Base-by-base conservation (phyloP, 139 green algal species). In the Tetradesmus obliquus region DNA sequence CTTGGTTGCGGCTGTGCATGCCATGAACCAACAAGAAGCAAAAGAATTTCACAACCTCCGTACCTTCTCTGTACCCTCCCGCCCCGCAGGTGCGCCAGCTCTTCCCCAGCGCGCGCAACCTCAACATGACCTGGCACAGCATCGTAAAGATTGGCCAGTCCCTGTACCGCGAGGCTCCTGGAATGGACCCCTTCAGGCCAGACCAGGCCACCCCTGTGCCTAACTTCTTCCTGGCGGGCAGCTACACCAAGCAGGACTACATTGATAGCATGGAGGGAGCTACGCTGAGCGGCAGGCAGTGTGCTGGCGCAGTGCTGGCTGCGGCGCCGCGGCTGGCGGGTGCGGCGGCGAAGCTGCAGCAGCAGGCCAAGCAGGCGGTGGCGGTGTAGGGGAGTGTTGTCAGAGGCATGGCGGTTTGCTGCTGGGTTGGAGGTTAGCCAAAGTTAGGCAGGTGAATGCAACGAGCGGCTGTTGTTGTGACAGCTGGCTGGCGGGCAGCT, bases 231-330 rank as follows among this genome's bases (percentile, higher is more conserved):
- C 92, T 99, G 87, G 96, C 98, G 0, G 98, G 98, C 53, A 96
- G 89, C 80, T 99, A 99, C 95, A 99, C 98, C 76, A 99, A 96
- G 93, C 94, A 96, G 95, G 98, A 99, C 95, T 99, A 99, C 96
- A 99, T 99, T 66, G 98, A 99, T 92, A 98, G 95, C 84, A 99
- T 99, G 98, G 98, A 99, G 96, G 98, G 98, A 12, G 98, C 98
- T 66, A 99, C 98, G 2, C 94, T 99, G 55, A 98, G 96, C 60
- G 98, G 98, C 89, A 54, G 82, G 62, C 91, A 94, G 79, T 94
- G 91, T 87, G 91, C 89, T 53, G 69, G n/a, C 24, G 83, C 72
- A 13, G 57, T 92, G 54, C 45, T 90, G 15, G 80, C 87, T 55
- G 57, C 55, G 51, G 90, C 90, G 12, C 72, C 83, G 15, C 71